These are phyloP conservation scores for Xylaria intraflava DNA, from an alignment of 495 filamentous ascomycete genomes.

Conservation along the genomic window DNA sequence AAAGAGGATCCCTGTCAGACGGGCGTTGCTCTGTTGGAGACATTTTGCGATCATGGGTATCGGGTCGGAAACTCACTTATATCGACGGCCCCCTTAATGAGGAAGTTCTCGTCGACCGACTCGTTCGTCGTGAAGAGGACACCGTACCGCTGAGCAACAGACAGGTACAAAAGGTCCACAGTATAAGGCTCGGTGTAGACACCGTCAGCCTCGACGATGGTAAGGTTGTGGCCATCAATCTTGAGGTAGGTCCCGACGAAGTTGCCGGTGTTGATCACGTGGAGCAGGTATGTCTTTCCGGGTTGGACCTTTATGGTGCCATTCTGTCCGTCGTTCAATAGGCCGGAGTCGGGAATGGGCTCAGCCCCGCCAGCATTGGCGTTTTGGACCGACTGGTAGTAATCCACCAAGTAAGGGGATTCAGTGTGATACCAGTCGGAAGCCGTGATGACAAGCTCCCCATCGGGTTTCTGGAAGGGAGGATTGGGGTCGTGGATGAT, in stretches of 20 bases:
- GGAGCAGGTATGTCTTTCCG: slow-evolving; percentile 70
- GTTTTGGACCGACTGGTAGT: slow-evolving; percentile 42
- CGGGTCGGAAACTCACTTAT: slow-evolving; percentile 21
- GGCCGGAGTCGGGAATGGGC: slow-evolving; percentile 52
- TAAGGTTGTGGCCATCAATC: slow-evolving; percentile 54
- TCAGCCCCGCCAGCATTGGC: slow-evolving; percentile 33
- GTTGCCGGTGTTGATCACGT: slow-evolving; percentile 64
- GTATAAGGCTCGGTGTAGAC: slow-evolving; percentile 30
- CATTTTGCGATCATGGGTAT: slow-evolving; percentile 12
- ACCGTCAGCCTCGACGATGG: slow-evolving; percentile 51
- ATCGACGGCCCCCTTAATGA: slow-evolving; percentile 47
- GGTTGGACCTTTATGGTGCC: slow-evolving; percentile 52
- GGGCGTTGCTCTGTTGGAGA: not conserved
- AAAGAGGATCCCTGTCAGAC: not conserved
- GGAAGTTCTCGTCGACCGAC: slow-evolving; percentile 45
- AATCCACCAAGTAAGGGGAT: slow-evolving; percentile 40
- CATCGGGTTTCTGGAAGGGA: slow-evolving; percentile 56
- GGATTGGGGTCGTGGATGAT: slow-evolving; percentile 62
- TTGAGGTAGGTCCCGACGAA: slow-evolving; percentile 57
- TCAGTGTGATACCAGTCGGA: slow-evolving; percentile 62
- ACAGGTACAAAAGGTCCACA: slow-evolving; percentile 36
- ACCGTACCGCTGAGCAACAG: slow-evolving; percentile 59
- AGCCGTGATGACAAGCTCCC: slow-evolving; percentile 55
- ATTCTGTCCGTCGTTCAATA: slow-evolving; percentile 61
- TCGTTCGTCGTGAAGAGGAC: slow-evolving; percentile 42